Evolutionary conservation across 768 basidiomycete species (phyloP), one percentile per base, ranked within the genome.

Genomic region (Lentinula sp.): DNA sequence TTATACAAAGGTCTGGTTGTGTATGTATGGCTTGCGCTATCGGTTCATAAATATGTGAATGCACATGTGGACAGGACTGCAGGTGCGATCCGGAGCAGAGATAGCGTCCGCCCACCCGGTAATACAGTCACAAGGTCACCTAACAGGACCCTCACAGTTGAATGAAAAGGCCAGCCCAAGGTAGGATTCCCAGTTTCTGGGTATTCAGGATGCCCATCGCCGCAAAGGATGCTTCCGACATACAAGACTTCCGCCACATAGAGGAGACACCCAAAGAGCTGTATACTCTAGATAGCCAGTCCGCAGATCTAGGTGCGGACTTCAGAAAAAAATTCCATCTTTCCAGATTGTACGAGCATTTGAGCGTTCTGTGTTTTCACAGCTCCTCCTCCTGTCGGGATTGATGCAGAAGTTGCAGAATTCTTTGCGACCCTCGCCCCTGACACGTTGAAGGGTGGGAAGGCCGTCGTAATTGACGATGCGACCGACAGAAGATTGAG

Each of bases 381-480:
- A 57, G 45, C 37, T 56, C 51, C 60, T 46, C 66, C 66, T 45
- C 65, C 67, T 2, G 59, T 60, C 32, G 77, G 78, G 20, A 79
- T 79, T 52, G 78, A 79, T 63, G 69, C 74, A n/a, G 79, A 79
- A 68, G 75, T 80, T 12, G 78, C 78, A 2, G 68, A 76, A 16
- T 80, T 80, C 66, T 77, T 79, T 57, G 74, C 75, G 6, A 66
- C 60, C 9, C 42, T 74, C 55, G 64, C 65, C 20, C 43, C 66
- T 7, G 58, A 66, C 28, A 58, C 57, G 10, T 56, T 66, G 3
- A 54, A 54, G 35, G 33, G 36, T 35, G 32, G 12, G 4, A 68
- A 72, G 42, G 65, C 65, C 8, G 61, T 75, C 7, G 69, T 72
- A 3, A 79, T 80, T 41, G 76, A 78, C 61, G 77, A 79, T 18